Evolutionary conservation across 2,329 filamentous ascomycete genomes (phyloP).

Genomic region (Sclerotinia minor): DNA sequence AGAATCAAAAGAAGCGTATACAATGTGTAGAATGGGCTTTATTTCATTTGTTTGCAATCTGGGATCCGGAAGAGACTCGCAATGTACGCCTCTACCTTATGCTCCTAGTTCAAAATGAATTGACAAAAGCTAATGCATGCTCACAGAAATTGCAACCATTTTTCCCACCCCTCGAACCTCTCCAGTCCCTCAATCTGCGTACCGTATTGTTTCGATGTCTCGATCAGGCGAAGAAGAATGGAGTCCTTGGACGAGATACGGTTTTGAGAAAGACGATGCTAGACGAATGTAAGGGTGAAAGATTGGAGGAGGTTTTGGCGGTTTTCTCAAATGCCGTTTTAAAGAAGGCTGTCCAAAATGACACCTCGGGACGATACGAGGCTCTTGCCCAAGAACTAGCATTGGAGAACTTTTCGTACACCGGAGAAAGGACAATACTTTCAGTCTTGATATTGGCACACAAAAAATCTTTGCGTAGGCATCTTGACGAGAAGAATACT

Average conservation of each 20-base stretch:
- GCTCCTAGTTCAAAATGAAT: no score
- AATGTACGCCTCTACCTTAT: slow-evolving; percentile 55
- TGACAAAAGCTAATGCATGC: slow-evolving; percentile 7
- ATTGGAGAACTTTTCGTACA: slow-evolving; percentile 59
- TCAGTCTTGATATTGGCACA: slow-evolving; percentile 72
- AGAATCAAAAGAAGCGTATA: slow-evolving; percentile 79
- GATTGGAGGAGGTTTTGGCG: slow-evolving; percentile 82
- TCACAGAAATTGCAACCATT: slow-evolving; percentile 80
- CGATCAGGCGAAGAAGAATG: slow-evolving; percentile 85
- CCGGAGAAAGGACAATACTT: slow-evolving; percentile 55
- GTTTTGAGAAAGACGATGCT: slow-evolving; percentile 92
- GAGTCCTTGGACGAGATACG: slow-evolving; percentile 74
- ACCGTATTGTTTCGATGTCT: slow-evolving; percentile 78
- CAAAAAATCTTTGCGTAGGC: slow-evolving; percentile 61
- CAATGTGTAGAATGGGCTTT: slow-evolving; percentile 85
- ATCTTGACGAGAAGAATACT: slow-evolving; percentile 60
- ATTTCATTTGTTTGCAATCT: slow-evolving; percentile 82
- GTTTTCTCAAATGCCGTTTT: slow-evolving; percentile 82
- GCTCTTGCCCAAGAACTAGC: slow-evolving; percentile 57
- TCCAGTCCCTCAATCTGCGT: slow-evolving; percentile 88
- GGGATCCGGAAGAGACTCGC: slow-evolving; percentile 74
- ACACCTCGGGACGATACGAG: slow-evolving; percentile 45
- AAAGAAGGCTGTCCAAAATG: slow-evolving; percentile 61
- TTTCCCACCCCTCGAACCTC: slow-evolving; percentile 85
- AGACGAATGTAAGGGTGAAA: slow-evolving; percentile 91